phyloP scores from a whole-genome alignment of 768 basidiomycete species.

The Russula brevipes region DNA sequence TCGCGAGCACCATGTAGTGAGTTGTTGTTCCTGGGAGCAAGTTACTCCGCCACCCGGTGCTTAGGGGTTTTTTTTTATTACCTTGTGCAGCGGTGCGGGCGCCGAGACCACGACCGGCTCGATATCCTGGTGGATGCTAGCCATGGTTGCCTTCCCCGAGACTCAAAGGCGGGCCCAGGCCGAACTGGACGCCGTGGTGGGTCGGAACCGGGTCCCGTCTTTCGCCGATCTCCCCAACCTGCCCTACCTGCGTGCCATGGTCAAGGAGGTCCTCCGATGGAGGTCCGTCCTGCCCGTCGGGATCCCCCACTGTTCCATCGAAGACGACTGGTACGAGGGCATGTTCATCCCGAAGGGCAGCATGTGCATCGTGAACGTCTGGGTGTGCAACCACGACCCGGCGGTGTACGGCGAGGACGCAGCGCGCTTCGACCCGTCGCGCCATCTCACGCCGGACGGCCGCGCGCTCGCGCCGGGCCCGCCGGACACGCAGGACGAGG shows the following conservation, averaged over 20 bases:
- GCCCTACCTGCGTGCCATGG: conserved; percentile 27
- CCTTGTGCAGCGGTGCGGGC: conserved; percentile 14
- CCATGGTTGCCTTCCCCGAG: conserved; percentile 27
- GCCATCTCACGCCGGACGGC: conserved; percentile 30
- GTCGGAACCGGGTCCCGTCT: conserved; percentile 19
- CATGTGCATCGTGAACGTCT: conserved; percentile 32
- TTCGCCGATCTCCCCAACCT: conserved; percentile 24
- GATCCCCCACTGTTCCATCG: conserved; percentile 22
- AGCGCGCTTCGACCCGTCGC: conserved; percentile 27
- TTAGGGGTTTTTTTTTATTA: background rate
- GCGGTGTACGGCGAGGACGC: conserved; percentile 30
- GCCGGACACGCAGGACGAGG: conserved; percentile 32
- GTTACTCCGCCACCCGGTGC: background rate
- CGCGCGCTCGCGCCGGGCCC: conserved; percentile 19
- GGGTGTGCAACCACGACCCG: conserved; percentile 30
- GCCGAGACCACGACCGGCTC: conserved; percentile 24
- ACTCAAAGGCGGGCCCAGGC: conserved; percentile 24
- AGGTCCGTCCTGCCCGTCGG: conserved; percentile 21
- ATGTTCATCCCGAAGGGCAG: conserved; percentile 36
- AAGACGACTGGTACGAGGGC: conserved; percentile 32
- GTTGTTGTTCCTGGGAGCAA: conserved; percentile 11
- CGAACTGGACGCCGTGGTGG: conserved; percentile 27
- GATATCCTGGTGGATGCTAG: conserved; percentile 25
- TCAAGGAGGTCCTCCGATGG: conserved; percentile 27
- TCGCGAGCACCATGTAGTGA: conserved; percentile 28